Evolutionary conservation across 805 yeast species (phyloP).

Genomic region (Lipomyces mesembrius): DNA sequence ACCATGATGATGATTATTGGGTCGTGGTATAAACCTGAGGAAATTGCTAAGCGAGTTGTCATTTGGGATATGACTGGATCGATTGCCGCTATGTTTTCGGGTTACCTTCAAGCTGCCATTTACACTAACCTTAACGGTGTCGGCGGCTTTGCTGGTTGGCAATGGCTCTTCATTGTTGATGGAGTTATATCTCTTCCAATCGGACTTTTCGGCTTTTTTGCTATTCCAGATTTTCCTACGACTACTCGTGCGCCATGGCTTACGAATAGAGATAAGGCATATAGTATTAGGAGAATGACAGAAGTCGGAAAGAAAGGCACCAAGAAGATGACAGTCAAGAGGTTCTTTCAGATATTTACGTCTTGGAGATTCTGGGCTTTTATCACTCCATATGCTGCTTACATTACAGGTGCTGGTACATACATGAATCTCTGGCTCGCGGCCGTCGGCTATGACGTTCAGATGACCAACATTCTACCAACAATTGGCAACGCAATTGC

Average conservation of each 20-base stretch:
- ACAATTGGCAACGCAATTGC: conserved; percentile 46
- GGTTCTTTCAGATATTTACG: conserved; percentile 26
- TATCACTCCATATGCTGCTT: conserved; percentile 29
- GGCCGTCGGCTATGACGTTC: conserved; percentile 40
- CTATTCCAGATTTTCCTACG: conserved; percentile 21
- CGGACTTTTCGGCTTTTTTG: conserved; percentile 47
- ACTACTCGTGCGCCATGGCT: conserved; percentile 17
- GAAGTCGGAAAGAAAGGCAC: conserved; percentile 27
- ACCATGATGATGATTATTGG: conserved; percentile 43
- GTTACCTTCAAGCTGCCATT: conserved; percentile 53
- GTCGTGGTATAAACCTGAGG: conserved; percentile 52
- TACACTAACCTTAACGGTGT: conserved; percentile 52
- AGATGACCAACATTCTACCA: conserved; percentile 45
- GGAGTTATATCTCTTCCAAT: conserved; percentile 53
- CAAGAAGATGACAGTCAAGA: conserved; percentile 28
- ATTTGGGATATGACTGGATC: conserved; percentile 66
- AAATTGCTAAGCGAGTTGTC: conserved; percentile 50
- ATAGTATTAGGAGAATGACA: conserved; percentile 30
- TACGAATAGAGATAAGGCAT: conserved; percentile 1
- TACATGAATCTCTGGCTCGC: conserved; percentile 43
- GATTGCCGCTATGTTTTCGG: conserved; percentile 58
- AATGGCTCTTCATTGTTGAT: conserved; percentile 70
- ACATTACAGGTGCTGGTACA: conserved; percentile 35
- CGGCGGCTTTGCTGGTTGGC: conserved; percentile 57
- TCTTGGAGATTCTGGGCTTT: conserved; percentile 35